A percentile compares a stretch with the other conserved stretches of the same genome.
Evolutionary conservation across 2,329 filamentous ascomycete species (phyloP).

Genomic region (Pyricularia grisea): DNA sequence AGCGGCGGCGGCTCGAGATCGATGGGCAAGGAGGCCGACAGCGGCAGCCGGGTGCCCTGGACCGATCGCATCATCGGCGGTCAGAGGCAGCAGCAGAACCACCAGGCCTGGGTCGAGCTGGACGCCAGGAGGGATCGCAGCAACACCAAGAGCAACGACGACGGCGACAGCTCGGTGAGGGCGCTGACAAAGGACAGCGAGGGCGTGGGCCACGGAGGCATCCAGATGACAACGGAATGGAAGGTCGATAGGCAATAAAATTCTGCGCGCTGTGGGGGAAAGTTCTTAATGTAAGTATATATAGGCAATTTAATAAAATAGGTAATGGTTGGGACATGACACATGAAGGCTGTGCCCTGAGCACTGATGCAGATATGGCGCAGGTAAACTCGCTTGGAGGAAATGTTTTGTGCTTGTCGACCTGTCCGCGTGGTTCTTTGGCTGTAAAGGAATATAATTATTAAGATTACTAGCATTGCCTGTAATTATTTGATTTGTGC

Average conservation of each 20-base stretch:
- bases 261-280: not conserved
- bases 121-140: not conserved
- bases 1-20: not conserved
- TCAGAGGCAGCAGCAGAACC: not conserved
- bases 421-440: too few species aligned
- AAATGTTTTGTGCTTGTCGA: too few species aligned
- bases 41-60: not conserved
- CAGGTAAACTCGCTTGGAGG: too few species aligned
- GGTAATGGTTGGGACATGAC: too few species aligned
- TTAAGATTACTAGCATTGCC: too few species aligned
- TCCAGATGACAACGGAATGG: not conserved
- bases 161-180: not conserved
- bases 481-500: too few species aligned
- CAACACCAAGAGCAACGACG: not conserved
- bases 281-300: not conserved
- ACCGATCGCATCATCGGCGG: not conserved
- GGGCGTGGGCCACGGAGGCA: not conserved
- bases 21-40: not conserved
- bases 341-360: too few species aligned
- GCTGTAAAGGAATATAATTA: too few species aligned
- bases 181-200: not conserved
- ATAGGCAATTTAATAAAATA: not conserved
- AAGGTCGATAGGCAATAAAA: not conserved
- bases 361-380: too few species aligned
- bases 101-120: not conserved